Evolutionary conservation across 257 asterid species (phyloP).

Genomic region (Solanum sparsipilum): DNA sequence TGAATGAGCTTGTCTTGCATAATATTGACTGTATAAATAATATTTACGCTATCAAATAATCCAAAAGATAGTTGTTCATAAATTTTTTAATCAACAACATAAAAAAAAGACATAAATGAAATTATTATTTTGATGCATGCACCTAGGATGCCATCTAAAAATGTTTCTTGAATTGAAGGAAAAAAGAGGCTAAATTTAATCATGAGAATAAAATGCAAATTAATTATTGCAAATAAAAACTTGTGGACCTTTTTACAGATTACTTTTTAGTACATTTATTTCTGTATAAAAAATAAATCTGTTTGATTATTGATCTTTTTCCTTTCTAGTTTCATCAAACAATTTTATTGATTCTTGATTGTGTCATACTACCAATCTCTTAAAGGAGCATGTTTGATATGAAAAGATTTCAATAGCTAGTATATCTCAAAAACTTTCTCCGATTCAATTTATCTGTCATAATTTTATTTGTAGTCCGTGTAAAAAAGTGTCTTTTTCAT

Average conservation of each 20-base stretch:
- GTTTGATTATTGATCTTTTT: neutral
- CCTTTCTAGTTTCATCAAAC: neutral
- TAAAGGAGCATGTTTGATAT: neutral
- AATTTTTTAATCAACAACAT: neutral
- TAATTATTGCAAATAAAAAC: neutral
- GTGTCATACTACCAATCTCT: neutral
- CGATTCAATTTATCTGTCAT: neutral
- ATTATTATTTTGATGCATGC: neutral
- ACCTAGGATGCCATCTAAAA: neutral
- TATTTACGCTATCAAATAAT: neutral
- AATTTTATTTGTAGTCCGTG: accelerated
- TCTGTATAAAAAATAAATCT: neutral
- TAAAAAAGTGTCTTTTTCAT: neutral
- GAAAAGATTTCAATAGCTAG: neutral
- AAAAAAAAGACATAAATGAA: neutral
- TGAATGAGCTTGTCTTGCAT: neutral
- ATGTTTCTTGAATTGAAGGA: neutral
- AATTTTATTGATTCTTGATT: neutral
- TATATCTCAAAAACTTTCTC: neutral
- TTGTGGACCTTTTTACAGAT: neutral
- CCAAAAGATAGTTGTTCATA: neutral
- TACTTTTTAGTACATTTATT: neutral
- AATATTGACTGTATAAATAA: neutral
- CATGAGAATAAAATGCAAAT: neutral
- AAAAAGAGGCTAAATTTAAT: neutral